Evolutionary conservation across 2,329 filamentous ascomycete species (phyloP).

Genomic region (Pyrenochaeta sp.): DNA sequence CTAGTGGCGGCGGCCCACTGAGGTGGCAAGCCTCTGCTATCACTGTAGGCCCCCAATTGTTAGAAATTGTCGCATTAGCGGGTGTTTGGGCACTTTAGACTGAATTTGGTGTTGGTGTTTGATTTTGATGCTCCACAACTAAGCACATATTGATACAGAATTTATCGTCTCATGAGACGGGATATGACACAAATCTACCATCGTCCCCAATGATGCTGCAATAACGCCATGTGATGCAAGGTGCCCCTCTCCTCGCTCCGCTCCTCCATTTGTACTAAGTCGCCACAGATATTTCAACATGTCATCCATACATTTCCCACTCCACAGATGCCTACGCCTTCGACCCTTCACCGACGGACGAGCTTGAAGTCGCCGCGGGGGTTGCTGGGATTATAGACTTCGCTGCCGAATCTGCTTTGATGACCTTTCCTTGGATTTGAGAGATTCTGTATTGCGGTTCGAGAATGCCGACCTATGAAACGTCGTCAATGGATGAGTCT

Average conservation of each 20-base stretch:
- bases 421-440: slow-evolving; percentile 41
- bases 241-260: neutral
- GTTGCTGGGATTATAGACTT: slow-evolving; percentile 35
- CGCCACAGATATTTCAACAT: no score
- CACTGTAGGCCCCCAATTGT: neutral
- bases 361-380: neutral
- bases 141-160: slow-evolving; percentile 3
- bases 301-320: no score
- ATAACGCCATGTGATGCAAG: slow-evolving; percentile 18
- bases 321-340: no score
- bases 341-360: no score
- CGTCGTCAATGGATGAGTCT: no score
- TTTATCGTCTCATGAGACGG: neutral
- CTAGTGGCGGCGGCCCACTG: slow-evolving; percentile 70
- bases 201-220: neutral
- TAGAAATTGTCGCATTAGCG: slow-evolving; percentile 2
- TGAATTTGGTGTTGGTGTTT: neutral
- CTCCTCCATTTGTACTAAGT: no score
- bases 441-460: slow-evolving; percentile 47
- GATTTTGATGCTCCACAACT: neutral
- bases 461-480: slow-evolving; percentile 42
- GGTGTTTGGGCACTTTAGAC: slow-evolving; percentile 3
- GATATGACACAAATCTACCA: slow-evolving; percentile 4
- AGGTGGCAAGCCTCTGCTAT: no score
- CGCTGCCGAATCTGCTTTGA: slow-evolving; percentile 38